phyloP scores from a whole-genome alignment of 192 early-diverging fungal genomes.

The Linnemannia elongata region DNA sequence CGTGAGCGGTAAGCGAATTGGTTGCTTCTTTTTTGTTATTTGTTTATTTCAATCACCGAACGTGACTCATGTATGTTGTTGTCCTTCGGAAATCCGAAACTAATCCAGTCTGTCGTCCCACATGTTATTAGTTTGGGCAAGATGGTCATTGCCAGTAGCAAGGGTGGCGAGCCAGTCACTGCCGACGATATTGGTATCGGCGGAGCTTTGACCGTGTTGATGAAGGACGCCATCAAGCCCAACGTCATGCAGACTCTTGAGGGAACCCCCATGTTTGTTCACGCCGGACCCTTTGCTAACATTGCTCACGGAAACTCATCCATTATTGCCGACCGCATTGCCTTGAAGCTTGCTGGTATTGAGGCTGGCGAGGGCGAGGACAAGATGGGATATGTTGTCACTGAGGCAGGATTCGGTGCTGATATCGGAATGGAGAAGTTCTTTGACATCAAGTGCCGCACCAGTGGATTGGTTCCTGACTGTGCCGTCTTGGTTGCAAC shows the following conservation, averaged over 20 bases:
- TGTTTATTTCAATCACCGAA: slow-evolving; percentile 2
- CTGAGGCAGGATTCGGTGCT: slow-evolving; percentile 98
- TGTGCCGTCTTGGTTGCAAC: slow-evolving; percentile 96
- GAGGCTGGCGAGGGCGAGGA: slow-evolving; percentile 67
- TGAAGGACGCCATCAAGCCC: slow-evolving; percentile 99
- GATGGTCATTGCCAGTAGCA: slow-evolving; percentile 95
- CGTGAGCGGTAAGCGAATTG: slow-evolving; percentile 69
- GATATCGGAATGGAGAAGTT: slow-evolving; percentile 99
- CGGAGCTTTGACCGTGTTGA: slow-evolving; percentile 95
- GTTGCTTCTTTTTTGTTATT: neutral
- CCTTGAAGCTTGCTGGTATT: slow-evolving; percentile 91
- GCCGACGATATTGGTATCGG: slow-evolving; percentile 96
- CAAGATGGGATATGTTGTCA: slow-evolving; percentile 90
- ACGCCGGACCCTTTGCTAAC: slow-evolving; percentile 99
- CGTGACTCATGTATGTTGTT: neutral
- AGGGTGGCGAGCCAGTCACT: slow-evolving; percentile 86
- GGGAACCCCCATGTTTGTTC: slow-evolving; percentile 98
- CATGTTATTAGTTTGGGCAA: slow-evolving; percentile 70
- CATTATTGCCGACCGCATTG: slow-evolving; percentile 95
- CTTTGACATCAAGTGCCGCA: slow-evolving; percentile 99
- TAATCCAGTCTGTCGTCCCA: neutral
- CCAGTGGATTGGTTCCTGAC: slow-evolving; percentile 90
- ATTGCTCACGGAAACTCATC: slow-evolving; percentile 99
- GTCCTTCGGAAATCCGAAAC: neutral
- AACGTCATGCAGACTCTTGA: slow-evolving; percentile 99